These are phyloP conservation scores for Pontederia paniculata DNA, from an alignment of 176 grass and related monocot species.

Conservation along the genomic window DNA sequence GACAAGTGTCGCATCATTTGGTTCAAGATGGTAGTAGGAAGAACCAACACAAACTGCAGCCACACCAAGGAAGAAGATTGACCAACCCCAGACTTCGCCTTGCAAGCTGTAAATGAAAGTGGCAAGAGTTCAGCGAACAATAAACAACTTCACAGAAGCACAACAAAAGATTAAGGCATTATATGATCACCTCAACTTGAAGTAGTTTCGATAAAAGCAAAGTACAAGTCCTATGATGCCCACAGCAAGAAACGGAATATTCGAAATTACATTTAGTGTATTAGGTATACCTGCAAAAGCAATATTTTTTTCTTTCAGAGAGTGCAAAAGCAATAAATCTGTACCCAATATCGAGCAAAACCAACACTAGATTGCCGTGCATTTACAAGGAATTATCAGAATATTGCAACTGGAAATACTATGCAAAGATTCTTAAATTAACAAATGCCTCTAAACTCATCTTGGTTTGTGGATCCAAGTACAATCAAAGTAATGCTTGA, in stretches of 20 bases:
- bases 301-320: too few species aligned
- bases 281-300: constrained; percentile 65
- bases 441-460: too few species aligned
- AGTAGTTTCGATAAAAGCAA: constrained; percentile 64
- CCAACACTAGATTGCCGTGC: neutral
- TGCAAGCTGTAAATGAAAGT: constrained; percentile 37
- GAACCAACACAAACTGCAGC: constrained; percentile 66
- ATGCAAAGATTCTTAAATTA: too few species aligned
- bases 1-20: constrained; percentile 58
- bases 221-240: constrained; percentile 47
- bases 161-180: neutral
- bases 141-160: neutral
- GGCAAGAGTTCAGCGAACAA: constrained; percentile 1
- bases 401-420: too few species aligned
- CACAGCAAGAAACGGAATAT: constrained; percentile 81
- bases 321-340: neutral
- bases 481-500: too few species aligned
- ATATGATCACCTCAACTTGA: constrained; percentile 49
- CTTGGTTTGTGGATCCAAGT: too few species aligned
- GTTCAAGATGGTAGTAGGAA: constrained; percentile 83
- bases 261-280: constrained; percentile 81
- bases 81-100: constrained; percentile 78
- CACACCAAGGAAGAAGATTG: constrained; percentile 61
- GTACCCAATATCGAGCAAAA: neutral
- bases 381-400: too few species aligned